A percentile compares a stretch with the other conserved stretches of the same genome.
These are phyloP conservation scores for Diutina catenulata DNA, from an alignment of 1,139 yeast species.

Conservation along the genomic window DNA sequence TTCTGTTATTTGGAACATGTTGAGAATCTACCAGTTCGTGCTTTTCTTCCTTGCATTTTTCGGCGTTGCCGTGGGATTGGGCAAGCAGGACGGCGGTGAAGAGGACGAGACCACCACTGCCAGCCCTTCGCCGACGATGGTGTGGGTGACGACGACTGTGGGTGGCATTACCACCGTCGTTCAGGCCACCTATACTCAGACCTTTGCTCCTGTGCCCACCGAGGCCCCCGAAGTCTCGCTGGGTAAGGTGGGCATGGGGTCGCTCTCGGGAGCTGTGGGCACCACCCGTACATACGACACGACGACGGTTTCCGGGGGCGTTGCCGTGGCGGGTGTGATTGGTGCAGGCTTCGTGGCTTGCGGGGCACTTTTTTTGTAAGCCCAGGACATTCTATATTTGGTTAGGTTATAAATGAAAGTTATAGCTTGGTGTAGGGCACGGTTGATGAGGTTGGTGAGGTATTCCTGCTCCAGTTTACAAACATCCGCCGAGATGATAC, in stretches of 20 bases:
- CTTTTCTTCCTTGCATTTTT: too few species aligned
- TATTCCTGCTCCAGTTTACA: too few species aligned
- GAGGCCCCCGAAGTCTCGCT: conserved; percentile 12
- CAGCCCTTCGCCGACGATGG: conserved; percentile 24
- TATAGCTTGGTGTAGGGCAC: too few species aligned
- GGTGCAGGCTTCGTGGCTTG: too few species aligned
- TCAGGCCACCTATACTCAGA: conserved; percentile 36
- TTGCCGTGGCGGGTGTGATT: conserved; percentile 1
- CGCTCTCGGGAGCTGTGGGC: conserved; percentile 48
- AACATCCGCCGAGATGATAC: too few species aligned
- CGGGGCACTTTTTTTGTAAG: too few species aligned
- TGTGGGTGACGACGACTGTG: conserved; percentile 45
- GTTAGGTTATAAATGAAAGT: too few species aligned
- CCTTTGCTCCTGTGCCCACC: conserved; percentile 20
- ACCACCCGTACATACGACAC: conserved; percentile 30
- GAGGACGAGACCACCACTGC: background rate
- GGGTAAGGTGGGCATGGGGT: conserved; percentile 40
- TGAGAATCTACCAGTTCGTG: too few species aligned
- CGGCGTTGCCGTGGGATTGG: too few species aligned
- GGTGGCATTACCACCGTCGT: conserved; percentile 29
- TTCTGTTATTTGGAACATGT: too few species aligned
- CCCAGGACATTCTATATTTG: too few species aligned
- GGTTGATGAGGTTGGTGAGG: too few species aligned
- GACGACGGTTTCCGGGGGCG: conserved; percentile 15
- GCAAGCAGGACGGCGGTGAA: background rate